These are phyloP conservation scores for Chaetoscypha palmicola DNA, from an alignment of 2,329 filamentous ascomycete genomes.

Conservation along the genomic window DNA sequence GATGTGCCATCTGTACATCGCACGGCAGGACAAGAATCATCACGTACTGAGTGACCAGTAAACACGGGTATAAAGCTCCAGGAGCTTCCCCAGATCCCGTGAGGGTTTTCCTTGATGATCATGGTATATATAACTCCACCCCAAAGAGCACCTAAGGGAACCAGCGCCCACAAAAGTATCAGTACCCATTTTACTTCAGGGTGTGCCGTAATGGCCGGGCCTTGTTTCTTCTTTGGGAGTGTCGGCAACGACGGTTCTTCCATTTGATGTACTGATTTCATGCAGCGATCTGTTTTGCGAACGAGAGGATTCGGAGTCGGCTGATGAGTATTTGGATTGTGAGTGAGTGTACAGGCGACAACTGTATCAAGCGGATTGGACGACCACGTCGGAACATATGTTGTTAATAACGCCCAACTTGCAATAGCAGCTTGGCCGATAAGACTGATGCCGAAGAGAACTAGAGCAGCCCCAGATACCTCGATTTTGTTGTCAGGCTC, in stretches of 20 bases:
- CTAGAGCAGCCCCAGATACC: constrained; percentile 22
- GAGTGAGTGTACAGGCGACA: constrained; percentile 16
- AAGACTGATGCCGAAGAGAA: constrained; percentile 26
- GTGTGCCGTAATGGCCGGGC: constrained; percentile 22
- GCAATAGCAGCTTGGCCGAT: constrained; percentile 26
- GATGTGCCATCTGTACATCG: constrained; percentile 27
- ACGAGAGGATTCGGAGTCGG: constrained; percentile 10
- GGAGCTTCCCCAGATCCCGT: constrained; percentile 23
- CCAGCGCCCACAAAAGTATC: constrained; percentile 19
- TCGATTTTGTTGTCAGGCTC: constrained; percentile 15
- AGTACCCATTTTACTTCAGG: constrained; percentile 21
- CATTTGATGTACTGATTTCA: constrained; percentile 28
- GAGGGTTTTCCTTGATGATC: constrained; percentile 13
- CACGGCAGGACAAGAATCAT: constrained; percentile 5
- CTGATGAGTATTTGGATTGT: constrained; percentile 8
- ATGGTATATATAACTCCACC: constrained; percentile 18
- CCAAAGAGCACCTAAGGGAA: constrained; percentile 14
- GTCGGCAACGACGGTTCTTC: constrained; percentile 12
- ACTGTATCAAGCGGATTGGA: constrained; percentile 30
- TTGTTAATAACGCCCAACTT: constrained; percentile 24
- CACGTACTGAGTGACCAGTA: constrained; percentile 11
- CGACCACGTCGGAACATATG: constrained; percentile 27
- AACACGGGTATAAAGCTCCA: constrained; percentile 27
- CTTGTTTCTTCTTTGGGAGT: constrained; percentile 21
- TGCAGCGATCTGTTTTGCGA: constrained; percentile 12